Percentiles rank a stretch among this genome's conserved stretches.
Evolutionary conservation across 352 stramenopile genomes (phyloP).

Genomic region (Phytophthora pinifolia): DNA sequence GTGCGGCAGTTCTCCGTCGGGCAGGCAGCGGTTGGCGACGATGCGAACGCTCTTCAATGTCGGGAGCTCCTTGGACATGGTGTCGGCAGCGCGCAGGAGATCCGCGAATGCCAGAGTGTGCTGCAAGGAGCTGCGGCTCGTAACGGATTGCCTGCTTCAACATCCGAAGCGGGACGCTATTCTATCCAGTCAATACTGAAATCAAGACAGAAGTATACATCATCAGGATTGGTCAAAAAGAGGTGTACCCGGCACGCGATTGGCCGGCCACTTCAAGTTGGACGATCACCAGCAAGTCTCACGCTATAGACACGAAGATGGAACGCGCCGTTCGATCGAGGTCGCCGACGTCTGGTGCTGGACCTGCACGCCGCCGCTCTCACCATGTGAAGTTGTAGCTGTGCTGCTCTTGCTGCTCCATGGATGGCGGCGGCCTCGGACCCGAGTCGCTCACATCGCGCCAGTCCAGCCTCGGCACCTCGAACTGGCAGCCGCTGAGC

Average conservation of each 20-base stretch:
- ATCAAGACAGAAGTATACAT: neutral
- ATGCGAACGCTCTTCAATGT: constrained; percentile 13
- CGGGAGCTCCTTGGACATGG: constrained; percentile 3
- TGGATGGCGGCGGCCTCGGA: neutral
- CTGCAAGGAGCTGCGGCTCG: neutral
- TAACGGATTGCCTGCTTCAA: neutral
- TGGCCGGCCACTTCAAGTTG: constrained; percentile 11
- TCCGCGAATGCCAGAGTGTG: constrained; percentile 2
- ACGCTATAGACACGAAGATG: constrained; percentile 15
- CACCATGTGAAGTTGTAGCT: constrained; percentile 9
- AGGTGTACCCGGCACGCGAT: too few relatives aligned
- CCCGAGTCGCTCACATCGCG: neutral
- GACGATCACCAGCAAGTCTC: constrained; percentile 6
- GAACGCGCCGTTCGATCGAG: neutral
- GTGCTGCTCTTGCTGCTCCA: neutral
- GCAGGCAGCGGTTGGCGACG: constrained; percentile 9
- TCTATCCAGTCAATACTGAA: too few relatives aligned
- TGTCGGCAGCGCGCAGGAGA: constrained; percentile 2
- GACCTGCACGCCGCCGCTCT: neutral
- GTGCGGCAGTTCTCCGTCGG: constrained; percentile 20
- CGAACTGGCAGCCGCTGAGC: constrained; percentile 9
- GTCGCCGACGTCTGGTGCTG: neutral
- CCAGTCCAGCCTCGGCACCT: constrained; percentile 4
- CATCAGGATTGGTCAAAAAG: neutral
- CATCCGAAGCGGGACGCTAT: neutral